Evolutionary conservation across 2,329 filamentous ascomycete genomes (phyloP).

Genomic region (Triangularia setosa): DNA sequence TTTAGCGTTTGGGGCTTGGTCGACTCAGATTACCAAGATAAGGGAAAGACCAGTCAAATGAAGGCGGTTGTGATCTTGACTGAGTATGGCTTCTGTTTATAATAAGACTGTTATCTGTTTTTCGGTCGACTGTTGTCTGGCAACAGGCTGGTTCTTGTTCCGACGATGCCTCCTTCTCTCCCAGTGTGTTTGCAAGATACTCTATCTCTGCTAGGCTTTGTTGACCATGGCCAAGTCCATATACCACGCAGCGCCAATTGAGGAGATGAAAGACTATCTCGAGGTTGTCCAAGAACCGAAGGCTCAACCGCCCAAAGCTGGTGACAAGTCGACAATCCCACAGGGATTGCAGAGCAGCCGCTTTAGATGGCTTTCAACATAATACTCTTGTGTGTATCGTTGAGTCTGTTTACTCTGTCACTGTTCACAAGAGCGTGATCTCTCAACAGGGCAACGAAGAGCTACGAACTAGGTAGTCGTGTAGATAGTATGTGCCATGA

Average conservation of each 20-base stretch:
- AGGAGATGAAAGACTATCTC: background rate
- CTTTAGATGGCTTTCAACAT: slow-evolving; percentile 41
- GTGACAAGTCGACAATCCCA: background rate
- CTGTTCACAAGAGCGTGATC: slow-evolving; percentile 28
- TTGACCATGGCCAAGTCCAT: background rate
- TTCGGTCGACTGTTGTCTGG: background rate
- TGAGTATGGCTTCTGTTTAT: background rate
- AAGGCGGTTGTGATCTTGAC: background rate
- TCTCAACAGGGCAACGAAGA: background rate
- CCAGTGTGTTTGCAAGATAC: background rate
- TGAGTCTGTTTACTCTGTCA: slow-evolving; percentile 39
- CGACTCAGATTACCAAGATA: background rate
- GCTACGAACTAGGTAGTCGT: background rate
- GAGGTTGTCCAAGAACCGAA: background rate
- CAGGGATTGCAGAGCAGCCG: slow-evolving; percentile 15
- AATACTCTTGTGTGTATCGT: slow-evolving; percentile 37
- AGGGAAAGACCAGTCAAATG: background rate
- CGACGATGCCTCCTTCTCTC: background rate
- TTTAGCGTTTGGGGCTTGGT: background rate
- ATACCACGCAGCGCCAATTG: background rate
- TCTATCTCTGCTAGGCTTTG: background rate
- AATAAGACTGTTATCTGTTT: no score
- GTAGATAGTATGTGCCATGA: background rate
- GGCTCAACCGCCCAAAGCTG: background rate
- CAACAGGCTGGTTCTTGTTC: background rate